Conservation (phyloP, 495 filamentous ascomycete genomes). For the Aspergillus nidulans region DNA sequence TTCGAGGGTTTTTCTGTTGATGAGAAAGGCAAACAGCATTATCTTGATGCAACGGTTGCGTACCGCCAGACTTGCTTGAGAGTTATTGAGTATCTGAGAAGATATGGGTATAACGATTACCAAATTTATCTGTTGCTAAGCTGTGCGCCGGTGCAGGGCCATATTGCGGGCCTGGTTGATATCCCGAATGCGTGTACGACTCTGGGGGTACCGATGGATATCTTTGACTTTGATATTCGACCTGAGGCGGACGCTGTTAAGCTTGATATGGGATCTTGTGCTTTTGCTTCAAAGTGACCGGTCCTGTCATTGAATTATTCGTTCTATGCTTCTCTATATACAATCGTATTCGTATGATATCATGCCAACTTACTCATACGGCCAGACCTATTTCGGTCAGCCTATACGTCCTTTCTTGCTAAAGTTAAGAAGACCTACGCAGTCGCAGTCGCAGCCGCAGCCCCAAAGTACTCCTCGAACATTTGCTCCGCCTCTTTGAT, state of each 20-base stretch:
- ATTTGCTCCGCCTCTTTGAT: slow-evolving; percentile 54
- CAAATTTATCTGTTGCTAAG: slow-evolving; percentile 88
- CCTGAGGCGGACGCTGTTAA: slow-evolving; percentile 59
- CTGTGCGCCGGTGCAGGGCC: slow-evolving; percentile 87
- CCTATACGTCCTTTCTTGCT: neutral
- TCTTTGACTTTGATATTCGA: slow-evolving; percentile 91
- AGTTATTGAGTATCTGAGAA: slow-evolving; percentile 79
- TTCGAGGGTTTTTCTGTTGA: slow-evolving; percentile 97
- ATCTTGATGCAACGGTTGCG: slow-evolving; percentile 86
- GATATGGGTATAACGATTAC: slow-evolving; percentile 75
- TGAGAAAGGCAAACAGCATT: slow-evolving; percentile 87
- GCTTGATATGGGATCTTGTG: slow-evolving; percentile 73
- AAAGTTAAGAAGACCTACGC: neutral
- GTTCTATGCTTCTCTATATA: slow-evolving; percentile 4
- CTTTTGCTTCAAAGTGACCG: slow-evolving; percentile 52
- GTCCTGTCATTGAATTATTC: neutral
- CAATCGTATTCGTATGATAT: slow-evolving; percentile 2
- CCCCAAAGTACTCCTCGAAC: slow-evolving; percentile 57
- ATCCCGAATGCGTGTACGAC: slow-evolving; percentile 86
- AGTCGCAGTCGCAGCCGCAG: neutral
- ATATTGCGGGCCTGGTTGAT: slow-evolving; percentile 91
- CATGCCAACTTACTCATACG: slow-evolving; percentile 4
- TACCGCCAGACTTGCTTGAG: slow-evolving; percentile 83
- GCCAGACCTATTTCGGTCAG: slow-evolving; percentile 6
- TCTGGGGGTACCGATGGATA: slow-evolving; percentile 86